Base-by-base conservation (phyloP, 2,329 filamentous ascomycete genomes). In the Xylaria sp. region DNA sequence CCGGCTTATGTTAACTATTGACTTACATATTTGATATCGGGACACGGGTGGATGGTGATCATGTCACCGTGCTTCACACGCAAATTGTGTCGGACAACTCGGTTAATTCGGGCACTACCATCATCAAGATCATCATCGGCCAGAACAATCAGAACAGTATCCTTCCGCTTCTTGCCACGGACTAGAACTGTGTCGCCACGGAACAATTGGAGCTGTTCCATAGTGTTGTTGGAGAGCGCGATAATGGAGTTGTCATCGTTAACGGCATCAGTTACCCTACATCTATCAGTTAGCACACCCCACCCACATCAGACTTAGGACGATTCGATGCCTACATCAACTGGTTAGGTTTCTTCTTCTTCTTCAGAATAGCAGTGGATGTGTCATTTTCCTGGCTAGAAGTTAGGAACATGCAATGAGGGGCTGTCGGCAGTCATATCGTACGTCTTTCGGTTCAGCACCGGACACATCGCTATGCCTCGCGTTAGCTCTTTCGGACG, bases 341-440 rank as follows among this genome's bases (percentile, higher is more conserved):
- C 75, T 94, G 96, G 82, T 99, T 99, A 73, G 93, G 93, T 92
- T 99, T 99, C 93, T 99, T 99, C 90, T 99, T 99, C 87, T 98
- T 98, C 85, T 97, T 98, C 74, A 99, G 87, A 73, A 99, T 99
- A 70, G 95, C 95, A 46, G 95, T 99, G 54, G 95, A 88, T 65
- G 90, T 92, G 76, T 97, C 95, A 78, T 97, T 91, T 73, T 92
- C 89, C 89, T 96, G 73, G 62, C 29, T 41, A 31, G 62, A 47
- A 41, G 58, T 68, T 60, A 71, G 67, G 69, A 64, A 70, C 31
- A 41, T 62, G 67, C 63, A 46, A 48, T 41, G 19, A 13, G 58
- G 60, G 57, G 56, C 58, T 53, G 35, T 29, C 54, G 51, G 66
- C 43, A 61, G 68, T 79, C 5, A 8, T 15, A 44, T 10, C 86